These are phyloP conservation scores for Chenopodium formosanum DNA, from an alignment of 148 eudicot genomes.

Conservation along the genomic window DNA sequence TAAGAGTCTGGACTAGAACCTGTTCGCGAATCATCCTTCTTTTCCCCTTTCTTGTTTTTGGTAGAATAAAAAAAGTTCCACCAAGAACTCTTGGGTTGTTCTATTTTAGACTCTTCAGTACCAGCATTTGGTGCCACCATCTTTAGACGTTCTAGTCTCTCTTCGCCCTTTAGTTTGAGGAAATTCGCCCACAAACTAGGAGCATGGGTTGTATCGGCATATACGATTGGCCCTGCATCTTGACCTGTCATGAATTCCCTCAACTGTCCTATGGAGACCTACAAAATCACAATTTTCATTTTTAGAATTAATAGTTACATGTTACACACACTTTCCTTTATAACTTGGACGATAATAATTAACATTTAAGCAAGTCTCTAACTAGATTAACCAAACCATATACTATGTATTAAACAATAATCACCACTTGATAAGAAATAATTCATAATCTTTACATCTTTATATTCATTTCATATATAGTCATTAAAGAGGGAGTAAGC, in stretches of 20 bases:
- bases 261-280: slow-evolving; percentile 61
- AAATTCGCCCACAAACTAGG: slow-evolving; percentile 62
- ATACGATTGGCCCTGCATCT: slow-evolving; percentile 59
- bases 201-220: slow-evolving; percentile 38
- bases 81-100: slow-evolving; percentile 44
- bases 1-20: slow-evolving; percentile 47
- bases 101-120: slow-evolving; percentile 22
- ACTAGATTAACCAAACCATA: neutral
- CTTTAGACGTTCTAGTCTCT: slow-evolving; percentile 48
- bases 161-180: slow-evolving; percentile 37
- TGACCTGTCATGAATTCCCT: slow-evolving; percentile 48
- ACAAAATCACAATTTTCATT: neutral
- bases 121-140: slow-evolving; percentile 28
- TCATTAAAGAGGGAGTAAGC: neutral
- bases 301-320: neutral
- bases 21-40: slow-evolving; percentile 16
- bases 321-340: neutral
- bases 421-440: neutral
- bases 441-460: too few relatives aligned
- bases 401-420: too few relatives aligned
- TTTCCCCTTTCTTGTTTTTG: slow-evolving; percentile 28
- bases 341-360: too few relatives aligned
- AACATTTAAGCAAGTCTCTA: neutral
- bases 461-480: neutral
- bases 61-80: slow-evolving; percentile 37